Evolutionary conservation across 2,329 filamentous ascomycete genomes (phyloP).

Genomic region (Elsinoe australis): DNA sequence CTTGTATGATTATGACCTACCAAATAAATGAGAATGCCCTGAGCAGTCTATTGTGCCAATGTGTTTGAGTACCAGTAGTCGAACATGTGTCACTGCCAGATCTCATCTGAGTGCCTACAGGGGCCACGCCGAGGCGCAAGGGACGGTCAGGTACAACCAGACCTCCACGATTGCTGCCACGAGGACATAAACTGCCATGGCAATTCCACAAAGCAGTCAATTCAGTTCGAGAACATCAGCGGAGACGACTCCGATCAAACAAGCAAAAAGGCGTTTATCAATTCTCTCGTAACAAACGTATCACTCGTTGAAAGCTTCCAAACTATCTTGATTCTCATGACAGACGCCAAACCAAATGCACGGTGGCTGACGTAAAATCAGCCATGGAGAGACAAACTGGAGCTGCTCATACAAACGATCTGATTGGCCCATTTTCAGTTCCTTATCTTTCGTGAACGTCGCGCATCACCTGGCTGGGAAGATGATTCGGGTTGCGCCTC

Average conservation of each 20-base stretch:
- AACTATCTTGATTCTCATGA: constrained; percentile 1
- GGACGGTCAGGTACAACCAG: no score
- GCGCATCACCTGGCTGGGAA: constrained; percentile 6
- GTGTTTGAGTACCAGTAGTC: no score
- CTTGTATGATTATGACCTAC: background rate
- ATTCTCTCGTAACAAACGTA: no score
- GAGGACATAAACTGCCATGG: no score
- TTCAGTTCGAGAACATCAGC: background rate
- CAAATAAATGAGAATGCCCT: no score
- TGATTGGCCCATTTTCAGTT: constrained; percentile 5
- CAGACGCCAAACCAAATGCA: constrained; percentile 4
- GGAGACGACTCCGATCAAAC: background rate
- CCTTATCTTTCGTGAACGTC: constrained; percentile 13
- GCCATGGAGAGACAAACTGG: constrained; percentile 6
- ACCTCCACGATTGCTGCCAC: no score
- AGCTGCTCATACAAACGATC: constrained; percentile 8
- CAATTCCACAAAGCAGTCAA: background rate
- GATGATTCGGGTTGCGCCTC: background rate
- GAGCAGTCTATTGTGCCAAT: no score
- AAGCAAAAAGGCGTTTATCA: background rate
- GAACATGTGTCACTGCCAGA: no score
- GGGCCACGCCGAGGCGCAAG: no score
- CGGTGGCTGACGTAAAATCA: constrained; percentile 8
- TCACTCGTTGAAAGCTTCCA: constrained; percentile 1
- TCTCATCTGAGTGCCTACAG: no score